These are phyloP conservation scores for Metschnikowia colocasiae DNA, from an alignment of 805 yeast species.

Conservation along the genomic window DNA sequence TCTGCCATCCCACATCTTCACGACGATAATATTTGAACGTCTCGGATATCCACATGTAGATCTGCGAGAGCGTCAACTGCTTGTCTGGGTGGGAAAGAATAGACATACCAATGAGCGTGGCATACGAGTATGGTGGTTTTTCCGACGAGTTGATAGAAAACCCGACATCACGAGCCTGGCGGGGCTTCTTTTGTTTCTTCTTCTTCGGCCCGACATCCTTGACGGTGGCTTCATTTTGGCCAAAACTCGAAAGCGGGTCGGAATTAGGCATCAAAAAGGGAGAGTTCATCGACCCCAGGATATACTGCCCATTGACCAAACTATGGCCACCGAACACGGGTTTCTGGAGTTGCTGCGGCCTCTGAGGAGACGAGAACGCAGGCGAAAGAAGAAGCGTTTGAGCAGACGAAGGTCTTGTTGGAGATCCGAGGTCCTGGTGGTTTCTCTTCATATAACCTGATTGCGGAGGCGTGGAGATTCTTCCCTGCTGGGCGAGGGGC, in stretches of 20 bases:
- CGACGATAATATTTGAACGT: constrained; percentile 79
- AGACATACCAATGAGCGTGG: constrained; percentile 90
- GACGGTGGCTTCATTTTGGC: neutral
- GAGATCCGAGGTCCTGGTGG: constrained; percentile 19
- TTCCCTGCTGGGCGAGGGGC: constrained; percentile 22
- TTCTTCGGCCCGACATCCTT: constrained; percentile 9
- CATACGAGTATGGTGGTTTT: constrained; percentile 94
- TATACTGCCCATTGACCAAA: constrained; percentile 3
- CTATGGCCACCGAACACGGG: constrained; percentile 10
- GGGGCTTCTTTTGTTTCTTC: constrained; percentile 27
- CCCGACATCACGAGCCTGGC: constrained; percentile 29
- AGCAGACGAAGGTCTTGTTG: constrained; percentile 12
- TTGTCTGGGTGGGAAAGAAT: constrained; percentile 69
- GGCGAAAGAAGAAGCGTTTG: constrained; percentile 33
- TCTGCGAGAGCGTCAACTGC: constrained; percentile 52
- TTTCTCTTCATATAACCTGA: constrained; percentile 19
- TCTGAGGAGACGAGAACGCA: constrained; percentile 51
- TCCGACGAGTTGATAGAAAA: constrained; percentile 50
- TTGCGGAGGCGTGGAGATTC: constrained; percentile 39
- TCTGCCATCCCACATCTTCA: constrained; percentile 95
- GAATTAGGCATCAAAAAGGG: constrained; percentile 11
- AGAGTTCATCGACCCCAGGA: constrained; percentile 12
- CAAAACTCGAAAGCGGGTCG: constrained; percentile 4
- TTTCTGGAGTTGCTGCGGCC: constrained; percentile 13
- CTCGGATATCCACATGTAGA: constrained; percentile 86